Evolutionary conservation across 306 rosid genomes (phyloP).

Genomic region (Begonia loranthoides): DNA sequence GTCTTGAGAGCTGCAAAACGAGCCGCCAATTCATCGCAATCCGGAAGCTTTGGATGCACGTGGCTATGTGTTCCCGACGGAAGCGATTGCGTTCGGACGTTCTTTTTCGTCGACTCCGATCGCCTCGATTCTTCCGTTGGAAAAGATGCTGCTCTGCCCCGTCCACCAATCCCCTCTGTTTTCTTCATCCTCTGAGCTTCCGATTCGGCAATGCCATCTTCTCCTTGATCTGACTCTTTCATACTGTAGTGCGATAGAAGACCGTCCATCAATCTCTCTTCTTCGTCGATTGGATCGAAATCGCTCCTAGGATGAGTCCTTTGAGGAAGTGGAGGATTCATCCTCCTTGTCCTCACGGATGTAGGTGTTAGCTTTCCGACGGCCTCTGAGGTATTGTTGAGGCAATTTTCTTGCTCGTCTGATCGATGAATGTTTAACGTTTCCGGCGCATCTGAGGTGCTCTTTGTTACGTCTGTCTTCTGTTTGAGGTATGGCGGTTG

Average conservation of each 20-base stretch:
- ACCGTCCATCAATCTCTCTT: slow-evolving; percentile 22
- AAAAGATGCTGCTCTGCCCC: slow-evolving; percentile 18
- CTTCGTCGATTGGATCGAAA: slow-evolving; percentile 3
- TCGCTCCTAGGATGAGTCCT: not conserved
- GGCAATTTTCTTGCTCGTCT: slow-evolving; percentile 14
- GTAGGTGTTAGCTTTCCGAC: slow-evolving; percentile 28
- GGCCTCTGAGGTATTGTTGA: slow-evolving; percentile 5
- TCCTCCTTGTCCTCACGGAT: slow-evolving; percentile 45
- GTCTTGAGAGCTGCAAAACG: slow-evolving; percentile 33
- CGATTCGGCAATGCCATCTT: slow-evolving; percentile 5
- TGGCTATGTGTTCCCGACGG: slow-evolving; percentile 18
- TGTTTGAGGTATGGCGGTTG: slow-evolving; percentile 65
- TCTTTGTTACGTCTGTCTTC: slow-evolving; percentile 17
- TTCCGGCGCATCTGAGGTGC: slow-evolving; percentile 13
- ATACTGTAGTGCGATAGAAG: slow-evolving; percentile 22
- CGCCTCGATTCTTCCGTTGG: slow-evolving; percentile 10
- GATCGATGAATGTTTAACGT: slow-evolving; percentile 1
- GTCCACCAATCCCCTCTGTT: slow-evolving; percentile 6
- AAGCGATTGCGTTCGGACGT: slow-evolving; percentile 15
- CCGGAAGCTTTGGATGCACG: slow-evolving; percentile 63
- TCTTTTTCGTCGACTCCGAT: slow-evolving; percentile 12
- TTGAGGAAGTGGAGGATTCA: slow-evolving; percentile 18
- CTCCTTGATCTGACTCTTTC: slow-evolving; percentile 18
- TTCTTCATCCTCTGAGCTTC: slow-evolving; percentile 10
- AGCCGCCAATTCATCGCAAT: slow-evolving; percentile 55